Evolutionary conservation across 371 early-diverging fungal genomes (phyloP).

Genomic region (Actinomucor elegans): DNA sequence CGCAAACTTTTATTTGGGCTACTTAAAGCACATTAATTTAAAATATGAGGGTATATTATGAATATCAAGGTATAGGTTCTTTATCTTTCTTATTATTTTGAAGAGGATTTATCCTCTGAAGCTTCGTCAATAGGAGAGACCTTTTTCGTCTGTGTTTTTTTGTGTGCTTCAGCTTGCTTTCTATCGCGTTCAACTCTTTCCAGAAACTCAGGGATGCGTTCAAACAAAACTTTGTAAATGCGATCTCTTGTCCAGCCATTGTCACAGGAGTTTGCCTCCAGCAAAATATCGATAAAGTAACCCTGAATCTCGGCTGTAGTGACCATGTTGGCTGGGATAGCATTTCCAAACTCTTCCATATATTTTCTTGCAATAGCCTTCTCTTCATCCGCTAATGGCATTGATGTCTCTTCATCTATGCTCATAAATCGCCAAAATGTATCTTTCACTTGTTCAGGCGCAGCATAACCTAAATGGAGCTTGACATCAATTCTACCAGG

Average conservation of each 20-base stretch:
- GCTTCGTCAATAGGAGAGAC: no score
- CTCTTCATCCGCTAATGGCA: constrained; percentile 7
- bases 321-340: constrained; percentile 31
- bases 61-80: no score
- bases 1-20: no score
- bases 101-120: no score
- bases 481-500: constrained; percentile 96
- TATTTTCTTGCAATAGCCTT: neutral
- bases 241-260: neutral
- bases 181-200: constrained; percentile 23
- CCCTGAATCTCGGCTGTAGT: constrained; percentile 52
- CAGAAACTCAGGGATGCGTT: constrained; percentile 21
- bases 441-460: constrained; percentile 61
- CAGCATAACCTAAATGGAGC: constrained; percentile 77
- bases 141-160: no score
- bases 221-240: constrained; percentile 7
- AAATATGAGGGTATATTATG: no score
- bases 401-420: constrained; percentile 20
- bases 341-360: constrained; percentile 10
- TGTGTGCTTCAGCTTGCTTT: constrained; percentile 24
- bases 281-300: constrained; percentile 27
- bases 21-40: no score
- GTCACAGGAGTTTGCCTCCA: constrained; percentile 22
- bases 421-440: constrained; percentile 52
- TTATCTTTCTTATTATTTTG: no score